Base-by-base conservation (phyloP, 805 yeast genomes). In the Pichia heedii region DNA sequence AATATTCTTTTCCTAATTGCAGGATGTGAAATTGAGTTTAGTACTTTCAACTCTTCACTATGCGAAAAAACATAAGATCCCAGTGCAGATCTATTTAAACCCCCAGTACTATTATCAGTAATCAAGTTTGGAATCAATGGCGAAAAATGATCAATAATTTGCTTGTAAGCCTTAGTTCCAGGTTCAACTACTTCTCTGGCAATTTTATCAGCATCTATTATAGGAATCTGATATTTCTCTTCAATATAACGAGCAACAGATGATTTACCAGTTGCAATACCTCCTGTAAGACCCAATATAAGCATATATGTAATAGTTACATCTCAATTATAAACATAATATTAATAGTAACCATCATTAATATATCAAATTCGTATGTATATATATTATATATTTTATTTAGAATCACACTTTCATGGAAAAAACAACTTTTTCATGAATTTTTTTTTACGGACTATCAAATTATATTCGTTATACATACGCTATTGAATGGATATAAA, bases 261-360 rank as follows among this genome's bases (percentile, higher is more conserved):
- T 18, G 95, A 82, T 56, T 93, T 93, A 3, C 99, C 99, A n/a
- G 93, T 74, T 5, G 96, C 96, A 40, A 93, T 93, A 2, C 97
- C 96, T 2, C 99, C 99, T 0, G 98, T 93, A n/a, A 93, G 73
- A 1, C 99, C 99, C 6, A 93, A 74, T 27, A 93, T 73, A 37
- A 93, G 73, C 98, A 93, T 90, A n/a, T 9, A 5, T 11, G 12
- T 11, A 8, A 11, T 8, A 7, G 7, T 24, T 24, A 24, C 10
- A 24, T 8, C 11, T 8, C 27, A 24, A 24, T 11, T 24, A 24
- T 24, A 24, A 24, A 24, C 11, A 24, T 12, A n/a, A n/a, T n/a
- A n/a, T 13, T 29, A 29, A 29, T 29, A 13, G n/a, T n/a, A n/a
- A n/a, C n/a, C n/a, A n/a, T n/a, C n/a, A n/a, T n/a, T n/a, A n/a